Percentiles rank a stretch among this genome's conserved stretches.
phyloP scores from a whole-genome alignment of 2,329 filamentous ascomycete species.

The Pseudocercospora eumusae region DNA sequence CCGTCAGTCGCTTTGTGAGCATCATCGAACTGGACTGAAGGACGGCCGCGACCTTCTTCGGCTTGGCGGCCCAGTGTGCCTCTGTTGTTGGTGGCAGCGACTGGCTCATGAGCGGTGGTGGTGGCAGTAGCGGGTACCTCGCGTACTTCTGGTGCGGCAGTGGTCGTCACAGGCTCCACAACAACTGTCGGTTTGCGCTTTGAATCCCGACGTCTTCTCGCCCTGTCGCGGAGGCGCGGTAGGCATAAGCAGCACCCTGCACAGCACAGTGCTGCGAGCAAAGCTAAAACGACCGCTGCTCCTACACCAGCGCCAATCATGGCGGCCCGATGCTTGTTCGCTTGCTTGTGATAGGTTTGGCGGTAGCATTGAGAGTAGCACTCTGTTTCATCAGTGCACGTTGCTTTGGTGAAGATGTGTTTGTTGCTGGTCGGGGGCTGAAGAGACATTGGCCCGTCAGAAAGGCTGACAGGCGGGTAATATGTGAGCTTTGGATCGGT shows the following conservation, averaged over 20 bases:
- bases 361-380: neutral
- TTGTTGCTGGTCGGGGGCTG: neutral
- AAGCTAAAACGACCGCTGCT: neutral
- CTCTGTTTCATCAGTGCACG: neutral
- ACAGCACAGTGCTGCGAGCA: neutral
- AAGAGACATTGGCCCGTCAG: neutral
- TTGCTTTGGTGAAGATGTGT: neutral
- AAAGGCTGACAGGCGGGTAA: neutral
- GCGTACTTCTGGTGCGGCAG: neutral
- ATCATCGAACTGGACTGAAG: slow-evolving; percentile 25
- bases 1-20: neutral
- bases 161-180: neutral
- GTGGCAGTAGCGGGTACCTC: slow-evolving; percentile 9
- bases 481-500: neutral
- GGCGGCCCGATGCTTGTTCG: neutral
- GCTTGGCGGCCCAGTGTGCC: slow-evolving; percentile 31
- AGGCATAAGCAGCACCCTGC: neutral
- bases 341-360: neutral
- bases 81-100: slow-evolving; percentile 12
- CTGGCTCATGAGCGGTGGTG: slow-evolving; percentile 7
- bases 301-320: neutral
- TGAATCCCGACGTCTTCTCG: neutral
- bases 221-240: neutral
- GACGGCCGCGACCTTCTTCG: slow-evolving; percentile 33
- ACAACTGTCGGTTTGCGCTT: neutral